Conservation (phyloP, 2,329 filamentous ascomycete species). For the Dactylellina parvicollis region DNA sequence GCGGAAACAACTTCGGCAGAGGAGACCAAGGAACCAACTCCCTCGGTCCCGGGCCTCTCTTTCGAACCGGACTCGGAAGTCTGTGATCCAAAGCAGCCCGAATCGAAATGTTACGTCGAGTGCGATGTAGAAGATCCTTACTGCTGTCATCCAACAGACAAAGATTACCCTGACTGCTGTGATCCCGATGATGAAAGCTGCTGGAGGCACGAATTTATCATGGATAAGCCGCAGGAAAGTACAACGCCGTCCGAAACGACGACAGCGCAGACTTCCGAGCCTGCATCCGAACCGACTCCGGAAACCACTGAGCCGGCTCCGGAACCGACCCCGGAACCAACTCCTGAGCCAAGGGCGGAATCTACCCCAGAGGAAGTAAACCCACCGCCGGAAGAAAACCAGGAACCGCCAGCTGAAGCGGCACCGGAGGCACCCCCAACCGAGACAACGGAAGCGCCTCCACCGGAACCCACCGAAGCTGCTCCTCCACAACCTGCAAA, state of each 20-base stretch:
- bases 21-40: neutral
- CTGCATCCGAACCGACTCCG: neutral
- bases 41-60: constrained; percentile 27
- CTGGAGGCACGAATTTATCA: constrained; percentile 46
- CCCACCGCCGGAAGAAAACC: neutral
- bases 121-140: constrained; percentile 46
- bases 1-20: neutral
- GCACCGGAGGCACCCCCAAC: neutral
- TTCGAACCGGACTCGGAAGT: constrained; percentile 23
- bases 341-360: neutral
- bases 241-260: constrained; percentile 6
- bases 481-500: neutral
- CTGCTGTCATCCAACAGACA: constrained; percentile 42
- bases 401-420: neutral
- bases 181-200: constrained; percentile 41
- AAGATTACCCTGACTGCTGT: constrained; percentile 45
- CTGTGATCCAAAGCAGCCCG: constrained; percentile 40
- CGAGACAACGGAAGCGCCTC: constrained; percentile 1
- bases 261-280: neutral
- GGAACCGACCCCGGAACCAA: neutral
- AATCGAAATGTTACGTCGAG: constrained; percentile 37
- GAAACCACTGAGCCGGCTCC: neutral
- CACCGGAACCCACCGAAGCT: neutral
- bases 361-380: neutral
- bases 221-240: constrained; percentile 21